Conservation (phyloP, 441 rosid species). For the Erodium texanum region DNA sequence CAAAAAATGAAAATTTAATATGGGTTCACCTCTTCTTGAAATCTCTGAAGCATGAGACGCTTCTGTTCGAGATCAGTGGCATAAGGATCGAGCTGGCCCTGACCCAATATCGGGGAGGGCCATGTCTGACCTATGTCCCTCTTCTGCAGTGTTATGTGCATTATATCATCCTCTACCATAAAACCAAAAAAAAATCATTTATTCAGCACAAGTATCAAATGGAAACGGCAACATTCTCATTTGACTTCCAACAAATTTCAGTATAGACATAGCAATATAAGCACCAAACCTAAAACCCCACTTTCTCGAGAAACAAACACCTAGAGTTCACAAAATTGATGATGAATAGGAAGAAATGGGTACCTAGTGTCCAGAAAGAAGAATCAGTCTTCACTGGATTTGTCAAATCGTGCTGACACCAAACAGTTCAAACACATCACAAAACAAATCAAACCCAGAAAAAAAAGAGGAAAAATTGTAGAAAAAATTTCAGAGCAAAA, state of each 20-base stretch:
- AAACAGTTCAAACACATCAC: neutral
- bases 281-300: neutral
- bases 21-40: neutral
- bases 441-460: neutral
- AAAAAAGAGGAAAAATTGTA: neutral
- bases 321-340: neutral
- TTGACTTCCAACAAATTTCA: neutral
- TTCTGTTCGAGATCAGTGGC: neutral
- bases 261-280: neutral
- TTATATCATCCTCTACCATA: slow-evolving; percentile 64
- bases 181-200: neutral
- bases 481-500: neutral
- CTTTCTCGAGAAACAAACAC: slow-evolving; percentile 10
- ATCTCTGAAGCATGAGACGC: slow-evolving; percentile 1
- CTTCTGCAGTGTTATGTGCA: slow-evolving; percentile 85
- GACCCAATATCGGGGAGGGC: slow-evolving; percentile 78
- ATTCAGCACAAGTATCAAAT: neutral
- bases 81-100: slow-evolving; percentile 69
- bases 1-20: neutral
- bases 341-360: neutral
- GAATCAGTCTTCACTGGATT: slow-evolving; percentile 76
- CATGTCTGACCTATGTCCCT: slow-evolving; percentile 92
- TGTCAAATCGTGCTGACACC: slow-evolving; percentile 58
- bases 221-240: too few relatives aligned
- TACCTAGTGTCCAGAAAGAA: slow-evolving; percentile 86